Evolutionary conservation across 1,284 basidiomycete genomes (phyloP), one percentile per base, ranked within the genome.

Genomic region (Naganishia albida): DNA sequence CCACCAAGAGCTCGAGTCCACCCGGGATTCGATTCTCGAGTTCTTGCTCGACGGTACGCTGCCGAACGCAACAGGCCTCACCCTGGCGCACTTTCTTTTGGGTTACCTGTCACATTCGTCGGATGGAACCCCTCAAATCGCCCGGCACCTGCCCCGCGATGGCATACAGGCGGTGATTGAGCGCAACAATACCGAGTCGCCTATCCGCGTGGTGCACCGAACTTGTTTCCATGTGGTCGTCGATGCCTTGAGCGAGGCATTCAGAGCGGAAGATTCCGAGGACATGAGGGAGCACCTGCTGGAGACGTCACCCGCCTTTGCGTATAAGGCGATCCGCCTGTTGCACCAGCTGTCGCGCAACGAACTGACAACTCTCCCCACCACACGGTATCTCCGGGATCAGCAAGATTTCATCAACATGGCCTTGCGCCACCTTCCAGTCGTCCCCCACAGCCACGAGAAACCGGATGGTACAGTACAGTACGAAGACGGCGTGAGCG

Each of bases 271-370:
- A 15, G 78, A 77, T 10, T 81, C 78, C 40, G 72, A 69, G 20
- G 60, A 20, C 20, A 49, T 43, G 4, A 26, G 10, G 69, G 71
- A 15, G 74, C 82, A 30, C 72, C 77, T 1, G 75, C 20, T 65
- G 34, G 56, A 43, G n/a, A 49, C 15, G n/a, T 54, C 65, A 20
- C 93, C 95, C 0, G 83, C 84, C 1, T 81, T 98, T 28, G 93
- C 93, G 0, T 93, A 96, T 74, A 87, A 88, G 68, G 89, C 89
- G 72, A 93, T 93, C 72, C 85, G 85, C 49, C 83, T 98, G 49
- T 80, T 99, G 15, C 85, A 90, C 73, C 89, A 95, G 67, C 85
- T 99, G 0, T 96, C 91, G 79, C 83, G 87, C 7, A 91, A 96
- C 75, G 85, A 89, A 1, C 83, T 87, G 53, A 96, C 94, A 0